A percentile compares a stretch with the other conserved stretches of the same genome.
Evolutionary conservation across 306 rosid genomes (phyloP).

Genomic region (Erythrophleum fordii): DNA sequence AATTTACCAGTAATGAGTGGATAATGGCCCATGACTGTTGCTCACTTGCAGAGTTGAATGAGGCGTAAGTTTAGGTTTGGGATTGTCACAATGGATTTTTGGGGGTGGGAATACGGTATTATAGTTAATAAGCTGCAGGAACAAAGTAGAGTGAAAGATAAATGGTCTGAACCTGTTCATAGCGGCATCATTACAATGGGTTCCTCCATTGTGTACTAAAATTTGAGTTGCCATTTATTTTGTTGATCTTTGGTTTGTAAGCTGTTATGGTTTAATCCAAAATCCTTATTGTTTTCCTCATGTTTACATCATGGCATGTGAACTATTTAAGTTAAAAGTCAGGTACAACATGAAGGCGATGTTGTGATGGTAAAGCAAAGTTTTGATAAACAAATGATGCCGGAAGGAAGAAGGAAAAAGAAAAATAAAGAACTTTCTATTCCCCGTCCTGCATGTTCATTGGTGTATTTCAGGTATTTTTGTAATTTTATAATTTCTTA

Average conservation of each 20-base stretch:
- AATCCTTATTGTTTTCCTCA: neutral
- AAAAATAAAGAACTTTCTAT: slow-evolving; percentile 37
- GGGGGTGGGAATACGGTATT: neutral
- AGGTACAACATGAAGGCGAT: slow-evolving; percentile 33
- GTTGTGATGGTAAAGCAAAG: slow-evolving; percentile 28
- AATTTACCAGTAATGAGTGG: neutral
- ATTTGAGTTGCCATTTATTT: neutral
- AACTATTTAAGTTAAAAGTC: neutral
- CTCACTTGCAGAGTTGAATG: neutral
- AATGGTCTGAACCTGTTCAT: neutral
- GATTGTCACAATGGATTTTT: neutral
- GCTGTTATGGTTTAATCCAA: neutral
- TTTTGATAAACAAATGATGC: slow-evolving; percentile 15
- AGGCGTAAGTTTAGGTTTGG: no score
- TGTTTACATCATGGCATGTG: neutral
- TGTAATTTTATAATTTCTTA: neutral
- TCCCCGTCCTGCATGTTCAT: slow-evolving; percentile 54
- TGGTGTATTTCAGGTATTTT: slow-evolving; percentile 51
- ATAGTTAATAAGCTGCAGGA: neutral
- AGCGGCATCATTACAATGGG: neutral
- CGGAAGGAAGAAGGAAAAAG: slow-evolving; percentile 35
- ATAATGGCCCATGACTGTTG: neutral
- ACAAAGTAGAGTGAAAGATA: neutral
- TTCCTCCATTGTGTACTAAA: neutral
- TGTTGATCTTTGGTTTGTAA: no score